phyloP scores from a whole-genome alignment of 768 basidiomycete genomes.

The Neoboletus subvelutipes region DNA sequence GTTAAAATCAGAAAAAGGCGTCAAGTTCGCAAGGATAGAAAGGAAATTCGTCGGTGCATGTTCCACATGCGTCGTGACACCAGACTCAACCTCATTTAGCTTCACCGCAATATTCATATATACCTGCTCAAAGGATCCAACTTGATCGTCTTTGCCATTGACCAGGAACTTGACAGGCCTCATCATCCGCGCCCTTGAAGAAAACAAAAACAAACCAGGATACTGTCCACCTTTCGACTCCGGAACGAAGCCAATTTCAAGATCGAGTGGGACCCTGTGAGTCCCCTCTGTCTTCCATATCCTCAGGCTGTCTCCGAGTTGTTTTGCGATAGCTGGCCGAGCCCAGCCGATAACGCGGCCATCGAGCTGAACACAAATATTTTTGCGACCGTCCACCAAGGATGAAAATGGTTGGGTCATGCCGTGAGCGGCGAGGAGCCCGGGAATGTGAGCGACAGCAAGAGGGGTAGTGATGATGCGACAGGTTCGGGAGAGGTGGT shows the following conservation, averaged over 20 bases:
- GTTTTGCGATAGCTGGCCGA: slow-evolving; percentile 63
- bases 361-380: slow-evolving; percentile 91
- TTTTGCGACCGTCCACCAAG: slow-evolving; percentile 76
- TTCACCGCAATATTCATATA: slow-evolving; percentile 98
- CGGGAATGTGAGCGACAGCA: slow-evolving; percentile 73
- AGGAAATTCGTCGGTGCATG: slow-evolving; percentile 93
- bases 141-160: slow-evolving; percentile 84
- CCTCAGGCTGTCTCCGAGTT: slow-evolving; percentile 82
- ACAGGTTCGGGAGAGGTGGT: slow-evolving; percentile 93
- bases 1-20: slow-evolving; percentile 99
- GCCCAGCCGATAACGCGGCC: slow-evolving; percentile 96
- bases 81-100: slow-evolving; percentile 76
- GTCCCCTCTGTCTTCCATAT: slow-evolving; percentile 92
- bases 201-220: slow-evolving; percentile 92
- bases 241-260: slow-evolving; percentile 93
- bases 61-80: slow-evolving; percentile 88
- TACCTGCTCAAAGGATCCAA: slow-evolving; percentile 97
- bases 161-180: slow-evolving; percentile 89
- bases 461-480: slow-evolving; percentile 82
- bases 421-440: slow-evolving; percentile 80
- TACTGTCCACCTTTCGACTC: slow-evolving; percentile 92
- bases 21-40: slow-evolving; percentile 95
- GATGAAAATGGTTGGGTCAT: slow-evolving; percentile 91
- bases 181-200: slow-evolving; percentile 92
- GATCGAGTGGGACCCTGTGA: slow-evolving; percentile 81